Conservation (phyloP, 1,284 basidiomycete genomes). For the Leccinum ponderosum region DNA sequence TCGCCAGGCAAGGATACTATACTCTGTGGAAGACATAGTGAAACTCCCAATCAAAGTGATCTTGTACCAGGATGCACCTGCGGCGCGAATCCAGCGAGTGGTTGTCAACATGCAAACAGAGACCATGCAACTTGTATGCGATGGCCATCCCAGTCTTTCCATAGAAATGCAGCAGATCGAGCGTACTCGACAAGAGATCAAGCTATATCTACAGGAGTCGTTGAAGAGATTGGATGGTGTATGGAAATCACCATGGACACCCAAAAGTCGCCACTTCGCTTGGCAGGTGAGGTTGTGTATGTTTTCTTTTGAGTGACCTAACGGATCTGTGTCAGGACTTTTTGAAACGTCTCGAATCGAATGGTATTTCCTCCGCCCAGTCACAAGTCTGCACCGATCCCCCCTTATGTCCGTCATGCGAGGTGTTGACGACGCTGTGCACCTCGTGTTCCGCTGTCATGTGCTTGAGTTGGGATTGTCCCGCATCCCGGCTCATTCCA, state of each 20-base stretch:
- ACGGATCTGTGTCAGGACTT: neutral
- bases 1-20: no score
- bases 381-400: neutral
- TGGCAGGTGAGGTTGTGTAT: neutral
- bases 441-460: slow-evolving; percentile 14
- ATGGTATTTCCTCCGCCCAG: neutral
- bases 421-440: slow-evolving; percentile 11
- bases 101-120: neutral
- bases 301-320: neutral
- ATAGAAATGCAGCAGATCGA: neutral
- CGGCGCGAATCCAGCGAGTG: no score
- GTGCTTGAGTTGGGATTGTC: slow-evolving; percentile 21
- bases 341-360: neutral
- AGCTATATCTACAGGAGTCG: no score
- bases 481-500: slow-evolving; percentile 14
- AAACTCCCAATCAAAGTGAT: no score
- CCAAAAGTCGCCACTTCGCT: no score
- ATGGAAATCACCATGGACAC: no score
- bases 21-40: no score
- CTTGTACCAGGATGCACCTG: no score
- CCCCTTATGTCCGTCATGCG: slow-evolving; percentile 18
- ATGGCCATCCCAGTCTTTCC: neutral
- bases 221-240: no score
- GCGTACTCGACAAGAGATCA: no score
- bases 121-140: neutral